Evolutionary conservation across 2,329 filamentous ascomycete genomes (phyloP), one percentile per base, ranked within the genome.

Genomic region (Helotiales sp.): DNA sequence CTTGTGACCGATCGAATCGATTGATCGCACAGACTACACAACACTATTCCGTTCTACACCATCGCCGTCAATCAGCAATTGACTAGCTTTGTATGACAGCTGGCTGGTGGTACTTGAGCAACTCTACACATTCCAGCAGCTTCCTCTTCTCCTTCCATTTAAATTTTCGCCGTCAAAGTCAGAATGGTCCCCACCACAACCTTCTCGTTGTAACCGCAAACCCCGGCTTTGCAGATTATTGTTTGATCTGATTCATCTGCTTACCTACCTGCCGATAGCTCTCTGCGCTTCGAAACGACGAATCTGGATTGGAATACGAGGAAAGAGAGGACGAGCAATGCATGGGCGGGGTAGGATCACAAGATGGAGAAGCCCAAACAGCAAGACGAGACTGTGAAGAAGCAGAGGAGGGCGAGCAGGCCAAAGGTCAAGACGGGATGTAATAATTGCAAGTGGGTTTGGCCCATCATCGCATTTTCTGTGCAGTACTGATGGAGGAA

Each of bases 351-450:
- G 43, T 22, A 32, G 17, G 58, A 61, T 15, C 17, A 24, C 43
- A 49, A 40, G 47, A 63, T 54, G 61, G 49, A 63, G 30, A 37
- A 54, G 32, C 47, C 47, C 11, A 55, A 49, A 40, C 15, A 15
- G 24, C 54, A 63, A 32, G 49, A 64, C 47, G 52, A 52, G 10
- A 55, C 52, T 30, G 52, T 57, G n/a, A 45, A 45, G 49, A 63
- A 63, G 50, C 49, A 49, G 52, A 69, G 69, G 61, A 73, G 75
- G 50, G 74, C 75, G n/a, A 76, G 75, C 66, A 68, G 69, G 17
- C 75, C 75, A 1, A 89, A 90, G 75, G 87, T 89, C 70, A 89
- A 89, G 79, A 90, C 87, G 0, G 88, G 88, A 47, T 90, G 88
- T 77, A 83, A 82, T 73, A 89, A 87, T 77, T 91, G 88, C 88